A percentile compares a stretch with the other conserved stretches of the same genome.
Conservation (phyloP, 2,329 filamentous ascomycete species). For the Neofusicoccum cordaticola region DNA sequence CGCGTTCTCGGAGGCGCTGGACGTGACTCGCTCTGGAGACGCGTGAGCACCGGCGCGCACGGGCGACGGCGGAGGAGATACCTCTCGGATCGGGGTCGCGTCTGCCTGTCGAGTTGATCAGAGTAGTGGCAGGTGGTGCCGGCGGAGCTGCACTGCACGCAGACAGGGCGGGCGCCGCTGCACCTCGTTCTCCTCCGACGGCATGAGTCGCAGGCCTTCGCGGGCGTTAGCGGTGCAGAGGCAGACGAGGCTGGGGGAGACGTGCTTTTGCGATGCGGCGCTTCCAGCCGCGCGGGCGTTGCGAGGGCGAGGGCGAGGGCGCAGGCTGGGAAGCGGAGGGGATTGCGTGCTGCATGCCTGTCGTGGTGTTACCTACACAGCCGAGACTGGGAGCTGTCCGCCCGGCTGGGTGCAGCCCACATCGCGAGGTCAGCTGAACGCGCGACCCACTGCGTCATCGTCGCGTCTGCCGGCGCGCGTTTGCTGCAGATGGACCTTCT, state of each 20-base stretch:
- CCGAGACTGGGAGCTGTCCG: too few relatives aligned
- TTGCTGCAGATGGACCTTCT: too few relatives aligned
- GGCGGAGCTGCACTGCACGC: not conserved
- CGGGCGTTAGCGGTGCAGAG: not conserved
- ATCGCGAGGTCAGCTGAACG: not conserved
- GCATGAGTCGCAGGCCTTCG: conserved; percentile 3
- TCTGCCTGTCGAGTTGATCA: not conserved
- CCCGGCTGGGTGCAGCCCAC: not conserved
- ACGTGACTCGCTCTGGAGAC: not conserved
- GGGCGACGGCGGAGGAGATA: not conserved
- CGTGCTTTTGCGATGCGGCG: conserved; percentile 2
- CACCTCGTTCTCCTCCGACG: not conserved
- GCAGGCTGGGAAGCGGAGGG: not conserved
- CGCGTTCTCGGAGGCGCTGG: not conserved
- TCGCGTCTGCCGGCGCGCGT: not conserved
- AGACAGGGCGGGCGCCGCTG: conserved; percentile 5
- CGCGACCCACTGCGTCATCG: not conserved
- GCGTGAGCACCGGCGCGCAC: not conserved
- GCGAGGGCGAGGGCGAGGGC: not conserved
- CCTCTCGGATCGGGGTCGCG: not conserved
- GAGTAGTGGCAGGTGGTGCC: not conserved
- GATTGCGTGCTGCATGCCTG: not conserved
- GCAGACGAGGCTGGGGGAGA: not conserved
- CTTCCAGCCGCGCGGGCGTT: not conserved
- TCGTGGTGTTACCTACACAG: not conserved